Base-by-base conservation (phyloP, 768 basidiomycete species). In the Naganishia kalamii region DNA sequence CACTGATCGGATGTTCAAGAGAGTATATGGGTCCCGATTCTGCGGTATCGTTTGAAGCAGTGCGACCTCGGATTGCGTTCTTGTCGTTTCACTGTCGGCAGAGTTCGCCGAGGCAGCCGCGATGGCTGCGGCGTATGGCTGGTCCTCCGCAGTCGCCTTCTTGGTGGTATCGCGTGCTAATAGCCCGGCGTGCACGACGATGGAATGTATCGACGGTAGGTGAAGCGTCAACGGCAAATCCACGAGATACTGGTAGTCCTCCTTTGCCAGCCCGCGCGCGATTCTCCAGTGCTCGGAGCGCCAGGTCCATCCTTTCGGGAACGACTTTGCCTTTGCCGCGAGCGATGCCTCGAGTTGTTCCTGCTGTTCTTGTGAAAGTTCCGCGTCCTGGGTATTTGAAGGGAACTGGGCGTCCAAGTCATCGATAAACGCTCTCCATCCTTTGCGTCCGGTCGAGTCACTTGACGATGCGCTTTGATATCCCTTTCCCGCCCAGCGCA, bases 131-230 rank as follows among this genome's bases (percentile, higher is more conserved):
- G 70, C 63, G 19, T 64, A 62, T 1, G 60, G 67, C 27, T 66
- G 65, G 19, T 52, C 41, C 25, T 57, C 71, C 0, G 66, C 62
- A 10, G 87, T 88, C n/a, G 83, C 73, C 60, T 82, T 80, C 25
- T 79, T 80, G 19, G 79, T 74, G 30, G 90, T 87, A 72, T 94
- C 85, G 5, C 81, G 83, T 0, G 91, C 83, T 1, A 97, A 82
- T 21, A 94, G 71, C 6, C 93, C 93, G 1, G 86, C 92, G 70
- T 96, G 92, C 1, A 87, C 89, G 50, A 93, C 81, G 78, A 85
- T 86, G 0, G 85, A 78, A 71, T 93, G 89, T 2, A 87, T 84
- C 2, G 82, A 82, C 0, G 91, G 89, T 17, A 68, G 78, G 73
- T 94, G 85, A 8, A 92, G 80, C 51, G 83, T 81, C 32, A 92